Conservation (phyloP, 441 rosid species). For the Geranium incanum region DNA sequence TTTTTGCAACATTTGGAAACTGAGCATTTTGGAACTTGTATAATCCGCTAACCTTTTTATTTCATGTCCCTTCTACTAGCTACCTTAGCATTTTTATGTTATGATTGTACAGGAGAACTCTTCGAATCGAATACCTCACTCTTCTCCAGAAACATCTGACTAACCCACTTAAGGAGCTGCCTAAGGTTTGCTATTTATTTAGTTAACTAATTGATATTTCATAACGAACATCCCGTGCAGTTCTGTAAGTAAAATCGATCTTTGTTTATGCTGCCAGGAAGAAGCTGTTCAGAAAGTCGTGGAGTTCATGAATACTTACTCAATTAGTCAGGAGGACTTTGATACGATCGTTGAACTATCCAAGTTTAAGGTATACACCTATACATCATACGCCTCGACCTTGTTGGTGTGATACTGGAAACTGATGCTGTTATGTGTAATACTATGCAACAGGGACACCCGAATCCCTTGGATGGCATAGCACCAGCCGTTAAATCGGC, state of each 20-base stretch:
- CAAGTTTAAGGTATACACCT: slow-evolving; percentile 55
- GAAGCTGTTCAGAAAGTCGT: slow-evolving; percentile 85
- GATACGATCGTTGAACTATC: slow-evolving; percentile 72
- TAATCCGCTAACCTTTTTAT: background rate
- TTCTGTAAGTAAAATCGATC: background rate
- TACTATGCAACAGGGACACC: slow-evolving; percentile 48
- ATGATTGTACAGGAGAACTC: slow-evolving; percentile 50
- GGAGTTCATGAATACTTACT: slow-evolving; percentile 82
- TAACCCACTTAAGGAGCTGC: slow-evolving; percentile 67
- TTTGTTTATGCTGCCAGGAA: slow-evolving; percentile 38
- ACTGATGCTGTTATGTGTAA: slow-evolving; percentile 9
- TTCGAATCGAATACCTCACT: slow-evolving; percentile 72
- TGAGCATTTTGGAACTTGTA: background rate
- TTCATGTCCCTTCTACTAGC: slow-evolving; percentile 3
- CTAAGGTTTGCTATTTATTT: slow-evolving; percentile 53
- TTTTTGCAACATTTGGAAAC: background rate
- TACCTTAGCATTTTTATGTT: slow-evolving; percentile 17
- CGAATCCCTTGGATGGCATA: slow-evolving; percentile 86
- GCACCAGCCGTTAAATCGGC: slow-evolving; percentile 79
- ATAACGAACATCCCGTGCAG: background rate
- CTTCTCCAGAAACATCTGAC: slow-evolving; percentile 64
- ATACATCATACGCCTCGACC: background rate
- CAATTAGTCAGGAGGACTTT: slow-evolving; percentile 81
- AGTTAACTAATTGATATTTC: background rate
- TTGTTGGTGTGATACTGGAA: background rate